A percentile compares a stretch with the other conserved stretches of the same genome.
These are phyloP conservation scores for Seiridium cupressi DNA, from an alignment of 2,329 filamentous ascomycete genomes.

Conservation along the genomic window DNA sequence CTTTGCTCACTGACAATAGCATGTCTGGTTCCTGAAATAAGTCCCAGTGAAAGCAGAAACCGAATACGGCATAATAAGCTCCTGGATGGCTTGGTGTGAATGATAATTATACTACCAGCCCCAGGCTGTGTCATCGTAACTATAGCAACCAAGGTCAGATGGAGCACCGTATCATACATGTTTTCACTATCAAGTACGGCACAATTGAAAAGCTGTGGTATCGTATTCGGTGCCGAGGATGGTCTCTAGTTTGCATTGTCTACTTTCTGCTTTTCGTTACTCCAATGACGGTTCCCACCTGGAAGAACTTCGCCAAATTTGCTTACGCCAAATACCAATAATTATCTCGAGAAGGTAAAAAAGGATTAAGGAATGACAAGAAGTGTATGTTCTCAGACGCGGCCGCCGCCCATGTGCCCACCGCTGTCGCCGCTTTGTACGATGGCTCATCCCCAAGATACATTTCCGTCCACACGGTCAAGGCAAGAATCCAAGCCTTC, in stretches of 20 bases:
- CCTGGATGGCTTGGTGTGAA: not conserved
- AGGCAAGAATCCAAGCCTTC: too few relatives aligned
- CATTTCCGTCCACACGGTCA: too few relatives aligned
- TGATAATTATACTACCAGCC: constrained; percentile 10
- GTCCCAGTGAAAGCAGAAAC: not conserved
- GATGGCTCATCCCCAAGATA: not conserved
- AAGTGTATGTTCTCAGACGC: constrained; percentile 7
- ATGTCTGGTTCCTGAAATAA: not conserved
- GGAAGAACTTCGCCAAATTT: not conserved
- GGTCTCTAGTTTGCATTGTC: not conserved
- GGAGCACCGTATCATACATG: constrained; percentile 16
- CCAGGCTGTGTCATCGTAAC: constrained; percentile 14
- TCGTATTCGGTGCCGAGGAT: not conserved
- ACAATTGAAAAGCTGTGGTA: constrained; percentile 14
- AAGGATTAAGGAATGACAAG: constrained; percentile 10
- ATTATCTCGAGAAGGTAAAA: not conserved
- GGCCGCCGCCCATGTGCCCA: not conserved
- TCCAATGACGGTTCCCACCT: not conserved
- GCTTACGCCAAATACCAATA: not conserved
- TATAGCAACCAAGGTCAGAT: constrained; percentile 14
- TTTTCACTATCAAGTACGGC: constrained; percentile 10
- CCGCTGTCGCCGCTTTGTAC: not conserved
- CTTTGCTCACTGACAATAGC: too few relatives aligned
- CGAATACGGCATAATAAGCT: not conserved
- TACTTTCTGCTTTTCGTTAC: not conserved